Conservation (phyloP, 139 green algal species). For the Asterochloris erici region DNA sequence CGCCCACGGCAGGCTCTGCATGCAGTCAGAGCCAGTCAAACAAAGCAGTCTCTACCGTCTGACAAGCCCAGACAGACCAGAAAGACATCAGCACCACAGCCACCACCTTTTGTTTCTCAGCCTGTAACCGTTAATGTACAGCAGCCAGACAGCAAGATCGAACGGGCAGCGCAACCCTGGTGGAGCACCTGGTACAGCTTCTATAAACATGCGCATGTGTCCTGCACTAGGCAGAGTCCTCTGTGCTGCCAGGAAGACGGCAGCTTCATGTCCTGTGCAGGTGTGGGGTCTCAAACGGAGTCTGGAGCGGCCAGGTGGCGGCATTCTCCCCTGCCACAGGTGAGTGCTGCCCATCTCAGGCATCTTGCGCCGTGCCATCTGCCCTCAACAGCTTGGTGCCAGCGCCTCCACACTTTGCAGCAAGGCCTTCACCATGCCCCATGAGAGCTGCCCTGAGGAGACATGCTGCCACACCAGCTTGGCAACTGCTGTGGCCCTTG, state of each 20-base stretch:
- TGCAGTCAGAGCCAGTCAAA: no score
- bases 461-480: neutral
- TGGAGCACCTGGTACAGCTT: neutral
- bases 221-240: no score
- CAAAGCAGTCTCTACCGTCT: no score
- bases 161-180: neutral
- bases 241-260: no score
- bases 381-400: neutral
- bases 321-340: conserved; percentile 32
- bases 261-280: no score
- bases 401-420: neutral
- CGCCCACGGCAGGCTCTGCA: no score
- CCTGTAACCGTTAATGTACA: neutral
- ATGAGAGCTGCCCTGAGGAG: neutral
- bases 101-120: no score
- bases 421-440: neutral
- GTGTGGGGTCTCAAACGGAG: conserved; percentile 31
- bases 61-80: no score
- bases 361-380: neutral
- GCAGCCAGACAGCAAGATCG: neutral
- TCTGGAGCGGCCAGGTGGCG: conserved; percentile 35
- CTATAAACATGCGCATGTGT: no score
- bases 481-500: neutral
- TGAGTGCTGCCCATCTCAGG: neutral
- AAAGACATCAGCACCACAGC: no score